These are phyloP conservation scores for Glycine latifolia DNA, from an alignment of 306 rosid genomes.

Conservation along the genomic window DNA sequence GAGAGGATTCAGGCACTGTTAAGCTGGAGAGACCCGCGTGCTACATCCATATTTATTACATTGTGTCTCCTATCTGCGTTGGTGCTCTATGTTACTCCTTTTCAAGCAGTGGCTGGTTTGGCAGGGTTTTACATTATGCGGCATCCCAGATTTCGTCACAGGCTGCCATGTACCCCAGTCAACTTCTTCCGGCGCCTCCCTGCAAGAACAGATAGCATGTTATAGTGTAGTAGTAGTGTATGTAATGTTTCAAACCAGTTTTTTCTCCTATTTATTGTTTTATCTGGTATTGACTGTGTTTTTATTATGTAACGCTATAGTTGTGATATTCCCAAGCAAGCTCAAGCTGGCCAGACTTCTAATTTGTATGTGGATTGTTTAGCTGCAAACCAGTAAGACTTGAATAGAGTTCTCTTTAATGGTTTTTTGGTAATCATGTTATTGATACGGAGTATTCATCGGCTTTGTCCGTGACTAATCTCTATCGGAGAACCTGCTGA, in stretches of 20 bases:
- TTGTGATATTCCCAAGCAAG: conserved; percentile 7
- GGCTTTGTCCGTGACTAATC: too few relatives aligned
- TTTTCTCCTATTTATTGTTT: not conserved
- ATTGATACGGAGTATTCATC: too few relatives aligned
- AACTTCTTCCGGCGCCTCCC: conserved; percentile 55
- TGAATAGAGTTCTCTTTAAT: not conserved
- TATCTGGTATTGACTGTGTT: not conserved
- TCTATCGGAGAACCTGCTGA: too few relatives aligned
- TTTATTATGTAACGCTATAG: not conserved
- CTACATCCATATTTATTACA: conserved; percentile 46
- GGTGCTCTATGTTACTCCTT: conserved; percentile 48
- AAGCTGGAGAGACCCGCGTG: conserved; percentile 63
- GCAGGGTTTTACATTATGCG: conserved; percentile 51
- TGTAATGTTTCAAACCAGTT: not conserved
- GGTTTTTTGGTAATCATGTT: too few relatives aligned
- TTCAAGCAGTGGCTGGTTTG: conserved; percentile 49
- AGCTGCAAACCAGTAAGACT: not conserved
- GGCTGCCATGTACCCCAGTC: conserved; percentile 48
- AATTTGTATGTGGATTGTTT: conserved; percentile 32
- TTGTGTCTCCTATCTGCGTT: conserved; percentile 38
- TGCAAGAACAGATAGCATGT: conserved; percentile 54
- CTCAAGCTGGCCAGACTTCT: not conserved
- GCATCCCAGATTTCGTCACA: conserved; percentile 54
- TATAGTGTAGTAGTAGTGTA: conserved; percentile 22
- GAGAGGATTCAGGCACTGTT: conserved; percentile 61